Percentiles rank a stretch among this genome's conserved stretches.
phyloP scores from a whole-genome alignment of 2,329 filamentous ascomycete species.

The Paraconiothyrium sp. region DNA sequence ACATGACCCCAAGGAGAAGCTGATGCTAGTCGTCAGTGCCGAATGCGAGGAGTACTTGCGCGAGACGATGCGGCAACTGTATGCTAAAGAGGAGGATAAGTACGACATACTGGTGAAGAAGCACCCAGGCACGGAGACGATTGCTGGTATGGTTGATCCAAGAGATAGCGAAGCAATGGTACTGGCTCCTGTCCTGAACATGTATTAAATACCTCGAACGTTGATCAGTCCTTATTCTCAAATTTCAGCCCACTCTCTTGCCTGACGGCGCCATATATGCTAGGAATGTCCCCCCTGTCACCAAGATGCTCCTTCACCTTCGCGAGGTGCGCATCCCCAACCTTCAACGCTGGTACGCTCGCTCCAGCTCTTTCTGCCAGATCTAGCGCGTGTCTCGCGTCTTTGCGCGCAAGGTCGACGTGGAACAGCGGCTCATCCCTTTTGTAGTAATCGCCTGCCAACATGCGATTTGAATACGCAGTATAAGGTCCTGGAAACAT shows the following conservation, averaged over 20 bases:
- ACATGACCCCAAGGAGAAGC: not conserved
- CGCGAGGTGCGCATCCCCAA: conserved; percentile 72
- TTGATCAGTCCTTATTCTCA: conserved; percentile 56
- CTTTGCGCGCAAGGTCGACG: conserved; percentile 84
- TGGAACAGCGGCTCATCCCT: conserved; percentile 82
- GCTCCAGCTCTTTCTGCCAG: conserved; percentile 72
- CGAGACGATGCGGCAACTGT: not conserved
- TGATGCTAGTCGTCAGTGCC: not conserved
- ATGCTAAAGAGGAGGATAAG: not conserved
- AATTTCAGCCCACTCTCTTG: conserved; percentile 78
- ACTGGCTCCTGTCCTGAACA: not conserved
- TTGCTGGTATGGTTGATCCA: not conserved
- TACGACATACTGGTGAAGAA: not conserved
- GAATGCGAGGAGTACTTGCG: conserved; percentile 4
- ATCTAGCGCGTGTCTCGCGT: conserved; percentile 76
- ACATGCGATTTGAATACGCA: conserved; percentile 79
- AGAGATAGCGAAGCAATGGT: not conserved
- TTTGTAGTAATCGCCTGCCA: conserved; percentile 78
- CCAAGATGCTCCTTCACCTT: conserved; percentile 75
- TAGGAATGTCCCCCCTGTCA: conserved; percentile 78
- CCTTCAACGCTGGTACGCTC: conserved; percentile 70
- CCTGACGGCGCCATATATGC: conserved; percentile 82
- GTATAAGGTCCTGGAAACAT: conserved; percentile 81
- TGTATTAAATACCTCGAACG: not conserved
- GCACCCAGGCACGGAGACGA: not conserved